Percentiles rank a stretch among this genome's conserved stretches.
phyloP scores from a whole-genome alignment of 2,329 filamentous ascomycete genomes.

The Aspergillus quadricinctus region DNA sequence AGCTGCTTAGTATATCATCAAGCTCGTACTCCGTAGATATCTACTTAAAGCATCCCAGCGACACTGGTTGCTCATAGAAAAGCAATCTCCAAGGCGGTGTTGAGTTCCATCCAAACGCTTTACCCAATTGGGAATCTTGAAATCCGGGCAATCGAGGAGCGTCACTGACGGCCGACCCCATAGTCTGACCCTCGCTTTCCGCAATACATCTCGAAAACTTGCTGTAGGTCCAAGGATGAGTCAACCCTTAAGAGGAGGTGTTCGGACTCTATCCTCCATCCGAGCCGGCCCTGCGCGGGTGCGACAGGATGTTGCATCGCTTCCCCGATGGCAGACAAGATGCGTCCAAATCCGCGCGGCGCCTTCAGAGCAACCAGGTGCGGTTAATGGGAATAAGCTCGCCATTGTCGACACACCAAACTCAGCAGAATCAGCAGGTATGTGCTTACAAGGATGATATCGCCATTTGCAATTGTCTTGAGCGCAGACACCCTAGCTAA shows the following conservation, averaged over 20 bases:
- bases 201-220: conserved; percentile 7
- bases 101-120: conserved; percentile 13
- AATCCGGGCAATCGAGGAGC: conserved; percentile 13
- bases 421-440: conserved; percentile 42
- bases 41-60: not conserved
- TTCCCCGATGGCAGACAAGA: conserved; percentile 27
- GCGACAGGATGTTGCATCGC: conserved; percentile 17
- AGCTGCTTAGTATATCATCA: not conserved
- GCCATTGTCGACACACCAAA: conserved; percentile 34
- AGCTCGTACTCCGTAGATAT: not conserved
- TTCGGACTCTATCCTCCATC: conserved; percentile 30
- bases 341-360: conserved; percentile 43
- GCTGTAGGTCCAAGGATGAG: conserved; percentile 28
- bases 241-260: conserved; percentile 33
- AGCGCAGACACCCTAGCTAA: conserved; percentile 12
- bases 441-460: conserved; percentile 1
- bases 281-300: conserved; percentile 24
- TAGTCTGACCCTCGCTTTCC: conserved; percentile 3
- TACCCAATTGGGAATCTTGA: conserved; percentile 17
- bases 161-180: conserved; percentile 2
- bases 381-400: conserved; percentile 34
- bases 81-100: not conserved
- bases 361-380: conserved; percentile 33
- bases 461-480: not conserved
- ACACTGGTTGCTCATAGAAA: not conserved